Conservation (phyloP, 495 filamentous ascomycete species). For the Pseudotulostoma volvatum region DNA sequence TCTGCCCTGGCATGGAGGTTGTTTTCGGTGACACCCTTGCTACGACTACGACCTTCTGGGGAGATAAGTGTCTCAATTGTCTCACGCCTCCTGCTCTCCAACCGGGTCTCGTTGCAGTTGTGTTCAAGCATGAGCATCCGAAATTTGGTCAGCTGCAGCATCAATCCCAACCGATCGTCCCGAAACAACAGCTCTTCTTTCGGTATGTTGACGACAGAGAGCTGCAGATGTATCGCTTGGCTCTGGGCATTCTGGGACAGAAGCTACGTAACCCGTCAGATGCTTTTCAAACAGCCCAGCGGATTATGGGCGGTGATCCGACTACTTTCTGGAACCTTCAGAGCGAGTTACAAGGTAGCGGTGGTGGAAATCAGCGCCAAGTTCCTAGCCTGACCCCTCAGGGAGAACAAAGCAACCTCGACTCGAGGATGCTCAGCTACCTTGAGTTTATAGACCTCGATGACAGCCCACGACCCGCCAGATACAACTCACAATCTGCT, state of each 20-base stretch:
- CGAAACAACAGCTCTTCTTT: conserved; percentile 47
- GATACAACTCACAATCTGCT: conserved; percentile 42
- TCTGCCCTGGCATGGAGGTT: conserved; percentile 65
- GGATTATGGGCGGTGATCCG: conserved; percentile 33
- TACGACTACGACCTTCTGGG: conserved; percentile 69
- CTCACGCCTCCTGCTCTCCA: conserved; percentile 56
- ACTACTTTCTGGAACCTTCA: conserved; percentile 28
- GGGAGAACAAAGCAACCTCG: conserved; percentile 38
- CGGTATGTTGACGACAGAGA: conserved; percentile 69
- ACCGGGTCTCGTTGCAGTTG: conserved; percentile 57
- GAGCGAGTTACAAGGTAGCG: conserved; percentile 28
- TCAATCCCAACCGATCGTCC: conserved; percentile 27
- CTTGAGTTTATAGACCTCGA: conserved; percentile 66
- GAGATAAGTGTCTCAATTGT: conserved; percentile 67
- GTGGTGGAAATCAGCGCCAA: conserved; percentile 27
- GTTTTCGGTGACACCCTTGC: conserved; percentile 71
- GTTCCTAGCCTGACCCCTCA: conserved; percentile 27
- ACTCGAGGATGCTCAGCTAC: conserved; percentile 52
- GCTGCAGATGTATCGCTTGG: conserved; percentile 41
- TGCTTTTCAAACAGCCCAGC: conserved; percentile 33
- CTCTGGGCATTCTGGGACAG: conserved; percentile 30
- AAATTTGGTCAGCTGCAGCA: conserved; percentile 28
- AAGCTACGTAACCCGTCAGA: conserved; percentile 33
- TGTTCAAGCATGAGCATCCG: conserved; percentile 46
- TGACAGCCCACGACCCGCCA: conserved; percentile 48